Conservation (phyloP, 148 eudicot genomes). For the Bassia scoparia region DNA sequence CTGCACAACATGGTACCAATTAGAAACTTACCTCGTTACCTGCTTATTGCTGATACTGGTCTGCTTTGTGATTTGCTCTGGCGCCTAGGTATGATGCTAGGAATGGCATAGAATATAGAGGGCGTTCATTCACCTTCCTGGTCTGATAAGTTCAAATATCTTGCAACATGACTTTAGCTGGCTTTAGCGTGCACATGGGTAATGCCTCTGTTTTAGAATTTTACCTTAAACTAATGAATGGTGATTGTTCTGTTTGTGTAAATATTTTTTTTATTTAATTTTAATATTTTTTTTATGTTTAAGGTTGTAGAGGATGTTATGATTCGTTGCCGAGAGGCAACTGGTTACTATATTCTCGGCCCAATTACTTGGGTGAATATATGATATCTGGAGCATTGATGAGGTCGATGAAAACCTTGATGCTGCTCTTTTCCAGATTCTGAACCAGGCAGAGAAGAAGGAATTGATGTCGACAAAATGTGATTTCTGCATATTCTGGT, state of each 20-base stretch:
- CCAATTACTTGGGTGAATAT: conserved; percentile 75
- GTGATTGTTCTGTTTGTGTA: background rate
- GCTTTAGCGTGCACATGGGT: conserved; percentile 83
- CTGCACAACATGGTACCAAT: conserved; percentile 58
- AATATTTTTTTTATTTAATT: conserved; percentile 14
- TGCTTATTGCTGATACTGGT: conserved; percentile 69
- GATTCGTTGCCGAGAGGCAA: conserved; percentile 76
- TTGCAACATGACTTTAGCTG: conserved; percentile 69
- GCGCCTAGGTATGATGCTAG: conserved; percentile 73
- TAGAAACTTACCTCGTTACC: conserved; percentile 57
- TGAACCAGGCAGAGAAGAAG: conserved; percentile 70
- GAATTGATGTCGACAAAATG: conserved; percentile 61
- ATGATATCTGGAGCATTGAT: conserved; percentile 81
- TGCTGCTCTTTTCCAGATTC: conserved; percentile 82
- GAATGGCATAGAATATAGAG: conserved; percentile 82
- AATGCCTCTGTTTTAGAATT: background rate
- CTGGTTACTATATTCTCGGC: conserved; percentile 73
- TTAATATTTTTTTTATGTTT: conserved; percentile 5
- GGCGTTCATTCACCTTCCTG: conserved; percentile 70
- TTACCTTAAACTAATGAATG: background rate
- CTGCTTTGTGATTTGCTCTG: conserved; percentile 78
- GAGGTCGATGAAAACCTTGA: conserved; percentile 65
- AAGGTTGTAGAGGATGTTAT: conserved; percentile 80
- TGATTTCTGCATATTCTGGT: conserved; percentile 28
- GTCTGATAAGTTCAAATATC: conserved; percentile 72